phyloP scores from a whole-genome alignment of 192 early-diverging fungal genomes.

The Coemansia sp. region DNA sequence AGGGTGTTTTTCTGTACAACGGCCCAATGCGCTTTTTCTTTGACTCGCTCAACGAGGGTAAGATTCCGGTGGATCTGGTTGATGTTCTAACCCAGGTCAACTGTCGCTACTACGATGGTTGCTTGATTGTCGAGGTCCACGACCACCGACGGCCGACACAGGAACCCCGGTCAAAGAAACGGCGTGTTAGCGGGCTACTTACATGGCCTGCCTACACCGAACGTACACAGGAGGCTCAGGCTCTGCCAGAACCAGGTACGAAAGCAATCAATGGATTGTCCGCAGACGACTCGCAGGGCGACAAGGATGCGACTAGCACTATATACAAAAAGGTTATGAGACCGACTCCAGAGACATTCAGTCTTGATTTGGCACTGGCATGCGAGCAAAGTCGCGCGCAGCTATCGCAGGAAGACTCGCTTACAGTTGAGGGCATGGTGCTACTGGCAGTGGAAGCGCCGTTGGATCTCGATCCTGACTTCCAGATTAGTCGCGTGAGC shows the following conservation, averaged over 20 bases:
- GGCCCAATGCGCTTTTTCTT: slow-evolving; percentile 56
- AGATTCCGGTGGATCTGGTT: slow-evolving; percentile 64
- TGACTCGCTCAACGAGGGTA: slow-evolving; percentile 52
- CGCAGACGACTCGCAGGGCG: slow-evolving; percentile 7
- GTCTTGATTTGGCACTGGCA: slow-evolving; percentile 37
- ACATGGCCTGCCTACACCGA: slow-evolving; percentile 32
- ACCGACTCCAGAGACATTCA: slow-evolving; percentile 46
- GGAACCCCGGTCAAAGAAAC: slow-evolving; percentile 35
- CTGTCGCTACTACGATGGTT: slow-evolving; percentile 54
- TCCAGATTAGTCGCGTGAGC: slow-evolving; percentile 66
- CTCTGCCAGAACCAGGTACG: slow-evolving; percentile 9
- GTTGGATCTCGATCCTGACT: slow-evolving; percentile 65
- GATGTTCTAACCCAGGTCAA: slow-evolving; percentile 65
- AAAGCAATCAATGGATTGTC: not conserved
- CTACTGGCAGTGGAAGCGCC: slow-evolving; percentile 67
- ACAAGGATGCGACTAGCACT: not conserved
- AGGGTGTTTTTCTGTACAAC: slow-evolving; percentile 56
- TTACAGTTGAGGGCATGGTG: slow-evolving; percentile 66
- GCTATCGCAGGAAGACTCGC: slow-evolving; percentile 57
- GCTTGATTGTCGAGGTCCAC: slow-evolving; percentile 68
- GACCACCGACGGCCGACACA: slow-evolving; percentile 59
- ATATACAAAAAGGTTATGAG: slow-evolving; percentile 48
- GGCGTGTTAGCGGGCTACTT: slow-evolving; percentile 22
- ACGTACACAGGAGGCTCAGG: not conserved
- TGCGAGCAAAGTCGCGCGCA: slow-evolving; percentile 36